Conservation (phyloP, 1,284 basidiomycete genomes). For the Pseudozyma hubeiensis region DNA sequence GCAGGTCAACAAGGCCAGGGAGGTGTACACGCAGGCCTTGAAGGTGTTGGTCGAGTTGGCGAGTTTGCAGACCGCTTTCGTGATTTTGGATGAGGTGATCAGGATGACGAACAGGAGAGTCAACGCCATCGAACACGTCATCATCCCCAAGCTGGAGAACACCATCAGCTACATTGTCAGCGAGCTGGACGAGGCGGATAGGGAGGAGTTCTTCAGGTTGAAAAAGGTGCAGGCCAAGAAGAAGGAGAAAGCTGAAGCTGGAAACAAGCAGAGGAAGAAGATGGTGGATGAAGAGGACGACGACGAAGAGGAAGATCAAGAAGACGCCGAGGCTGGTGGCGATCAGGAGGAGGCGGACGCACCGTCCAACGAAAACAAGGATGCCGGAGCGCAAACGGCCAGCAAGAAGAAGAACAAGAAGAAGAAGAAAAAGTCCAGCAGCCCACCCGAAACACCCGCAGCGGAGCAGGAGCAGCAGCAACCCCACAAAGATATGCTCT, state of each 20-base stretch:
- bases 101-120: slow-evolving; percentile 97
- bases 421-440: slow-evolving; percentile 17
- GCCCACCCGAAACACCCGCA: not conserved
- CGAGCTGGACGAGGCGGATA: slow-evolving; percentile 67
- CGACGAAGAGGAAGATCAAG: slow-evolving; percentile 7
- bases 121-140: slow-evolving; percentile 97
- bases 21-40: slow-evolving; percentile 96
- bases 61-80: slow-evolving; percentile 92
- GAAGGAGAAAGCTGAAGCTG: slow-evolving; percentile 56
- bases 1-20: slow-evolving; percentile 90
- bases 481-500: slow-evolving; percentile 55
- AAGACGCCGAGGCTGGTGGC: not conserved
- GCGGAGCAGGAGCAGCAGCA: slow-evolving; percentile 17
- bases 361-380: not conserved
- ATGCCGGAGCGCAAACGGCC: not conserved
- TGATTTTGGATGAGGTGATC: slow-evolving; percentile 98
- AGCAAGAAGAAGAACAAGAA: slow-evolving; percentile 30
- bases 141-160: slow-evolving; percentile 95
- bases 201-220: slow-evolving; percentile 68
- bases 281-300: slow-evolving; percentile 15
- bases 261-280: slow-evolving; percentile 16
- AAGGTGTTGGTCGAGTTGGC: slow-evolving; percentile 97
- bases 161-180: slow-evolving; percentile 76
- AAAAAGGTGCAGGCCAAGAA: slow-evolving; percentile 68
- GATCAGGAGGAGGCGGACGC: not conserved